These are phyloP conservation scores for Apiotrichum laibachii DNA, from an alignment of 1,284 basidiomycete species.

Conservation along the genomic window DNA sequence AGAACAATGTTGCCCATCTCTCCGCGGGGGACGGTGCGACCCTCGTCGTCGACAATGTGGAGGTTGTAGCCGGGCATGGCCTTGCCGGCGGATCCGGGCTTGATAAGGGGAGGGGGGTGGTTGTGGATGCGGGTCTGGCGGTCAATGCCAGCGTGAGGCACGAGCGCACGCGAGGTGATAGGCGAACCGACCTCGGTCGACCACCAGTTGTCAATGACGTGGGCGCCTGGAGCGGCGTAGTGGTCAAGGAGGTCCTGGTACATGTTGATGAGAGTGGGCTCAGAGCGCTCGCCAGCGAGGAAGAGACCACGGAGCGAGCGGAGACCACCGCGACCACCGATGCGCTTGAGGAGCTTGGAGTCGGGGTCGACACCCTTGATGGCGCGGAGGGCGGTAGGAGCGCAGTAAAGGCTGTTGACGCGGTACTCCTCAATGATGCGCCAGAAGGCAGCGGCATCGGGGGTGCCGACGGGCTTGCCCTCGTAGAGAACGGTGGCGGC, in stretches of 20 bases:
- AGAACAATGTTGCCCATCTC: conserved; percentile 26
- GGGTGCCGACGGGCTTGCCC: conserved; percentile 84
- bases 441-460: conserved; percentile 91
- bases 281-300: conserved; percentile 25
- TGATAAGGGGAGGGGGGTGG: conserved; percentile 14
- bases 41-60: conserved; percentile 25
- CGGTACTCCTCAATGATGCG: conserved; percentile 83
- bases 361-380: conserved; percentile 27
- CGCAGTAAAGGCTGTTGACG: conserved; percentile 85
- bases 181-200: conserved; percentile 91
- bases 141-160: conserved; percentile 61
- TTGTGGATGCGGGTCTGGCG: conserved; percentile 19
- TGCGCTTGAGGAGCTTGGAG: conserved; percentile 11
- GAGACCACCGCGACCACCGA: conserved; percentile 18
- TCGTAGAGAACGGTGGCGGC: conserved; percentile 89
- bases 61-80: conserved; percentile 24
- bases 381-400: conserved; percentile 60
- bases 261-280: conserved; percentile 21
- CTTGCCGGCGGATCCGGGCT: conserved; percentile 24
- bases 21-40: conserved; percentile 15
- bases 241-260: conserved; percentile 25
- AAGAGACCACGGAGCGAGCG: conserved; percentile 20
- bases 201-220: conserved; percentile 89
- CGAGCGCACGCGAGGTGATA: conserved; percentile 54
- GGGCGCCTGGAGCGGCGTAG: conserved; percentile 17